These are phyloP conservation scores for Inga leiocalycina DNA, from an alignment of 306 rosid species.

Conservation along the genomic window DNA sequence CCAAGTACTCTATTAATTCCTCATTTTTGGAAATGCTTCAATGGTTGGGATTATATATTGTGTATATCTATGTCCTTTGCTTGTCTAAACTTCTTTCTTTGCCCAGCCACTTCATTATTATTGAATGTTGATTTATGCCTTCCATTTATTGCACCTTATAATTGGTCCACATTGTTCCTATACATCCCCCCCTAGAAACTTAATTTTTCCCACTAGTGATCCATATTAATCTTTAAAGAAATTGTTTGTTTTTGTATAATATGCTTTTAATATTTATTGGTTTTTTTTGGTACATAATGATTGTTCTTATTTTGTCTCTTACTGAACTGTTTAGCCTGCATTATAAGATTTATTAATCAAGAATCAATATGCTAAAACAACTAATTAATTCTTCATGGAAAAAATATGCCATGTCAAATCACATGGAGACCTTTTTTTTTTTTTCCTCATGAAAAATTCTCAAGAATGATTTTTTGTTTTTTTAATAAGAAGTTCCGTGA, in stretches of 20 bases:
- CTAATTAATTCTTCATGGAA: too few relatives aligned
- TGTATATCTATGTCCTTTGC: background rate
- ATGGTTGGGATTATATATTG: conserved; percentile 7
- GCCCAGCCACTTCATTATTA: background rate
- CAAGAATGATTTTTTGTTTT: too few relatives aligned
- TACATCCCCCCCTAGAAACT: background rate
- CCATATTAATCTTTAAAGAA: background rate
- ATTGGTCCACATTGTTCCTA: background rate
- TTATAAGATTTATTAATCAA: background rate
- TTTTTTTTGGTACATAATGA: background rate
- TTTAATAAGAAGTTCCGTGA: background rate
- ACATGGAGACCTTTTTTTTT: too few relatives aligned
- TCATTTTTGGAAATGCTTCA: conserved; percentile 4
- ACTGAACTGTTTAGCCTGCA: background rate
- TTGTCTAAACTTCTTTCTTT: background rate
- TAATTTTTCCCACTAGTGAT: background rate
- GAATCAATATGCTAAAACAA: background rate
- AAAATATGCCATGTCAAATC: too few relatives aligned
- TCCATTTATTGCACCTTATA: background rate
- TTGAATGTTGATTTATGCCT: background rate
- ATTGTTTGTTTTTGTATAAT: too few relatives aligned
- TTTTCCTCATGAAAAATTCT: too few relatives aligned
- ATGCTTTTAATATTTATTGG: background rate
- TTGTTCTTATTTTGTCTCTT: background rate
- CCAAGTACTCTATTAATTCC: conserved; percentile 6